Evolutionary conservation across 2,329 filamentous ascomycete species (phyloP), one percentile per base, ranked within the genome.

Genomic region (Exophiala viscosa): DNA sequence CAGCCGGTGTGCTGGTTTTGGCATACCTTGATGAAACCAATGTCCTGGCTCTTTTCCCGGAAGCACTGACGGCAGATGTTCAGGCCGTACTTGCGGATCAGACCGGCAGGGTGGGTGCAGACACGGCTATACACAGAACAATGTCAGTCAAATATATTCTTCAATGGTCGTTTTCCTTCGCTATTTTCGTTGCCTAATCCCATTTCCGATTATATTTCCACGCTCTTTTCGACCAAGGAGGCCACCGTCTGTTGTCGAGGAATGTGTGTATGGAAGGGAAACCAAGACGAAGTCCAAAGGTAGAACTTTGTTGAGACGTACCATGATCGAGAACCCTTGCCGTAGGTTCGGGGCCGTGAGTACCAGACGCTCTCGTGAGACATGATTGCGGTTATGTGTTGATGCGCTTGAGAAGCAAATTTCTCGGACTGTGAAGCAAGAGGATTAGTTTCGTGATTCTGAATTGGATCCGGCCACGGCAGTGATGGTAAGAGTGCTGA

Each of bases 71-170:
- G 80, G 80, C 82, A 85, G 76, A 85, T 83, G 68, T 73, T 90
- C 69, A 96, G 84, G 73, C 93, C 92, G 82, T 99, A 99, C 83
- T 99, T 99, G 83, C 93, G 91, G 85, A 99, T 96, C 68, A 99
- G 86, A 95, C 93, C 93, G 72, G 93, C 92, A 73, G 84, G 86
- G 88, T 99, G 92, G 73, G 90, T 90, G 89, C 85, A 88, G 73
- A 88, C 85, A 72, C 85, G 86, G 82, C 85, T 88, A 70, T 66
- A 52, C 40, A 51, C 60, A 57, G 57, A 51, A 49, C 38, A 41
- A 52, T 32, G 50, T 66, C 49, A 64, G 62, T 4, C 57, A 36
- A 41, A 33, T 17, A 20, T 41, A 13, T 49, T 35, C n/a, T 40
- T 38, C 17, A 34, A 10, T 2, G 15, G 4, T 36, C 7, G 2